These are phyloP conservation scores for Citrus mangshanensis DNA, from an alignment of 345 rosid species.

Conservation along the genomic window DNA sequence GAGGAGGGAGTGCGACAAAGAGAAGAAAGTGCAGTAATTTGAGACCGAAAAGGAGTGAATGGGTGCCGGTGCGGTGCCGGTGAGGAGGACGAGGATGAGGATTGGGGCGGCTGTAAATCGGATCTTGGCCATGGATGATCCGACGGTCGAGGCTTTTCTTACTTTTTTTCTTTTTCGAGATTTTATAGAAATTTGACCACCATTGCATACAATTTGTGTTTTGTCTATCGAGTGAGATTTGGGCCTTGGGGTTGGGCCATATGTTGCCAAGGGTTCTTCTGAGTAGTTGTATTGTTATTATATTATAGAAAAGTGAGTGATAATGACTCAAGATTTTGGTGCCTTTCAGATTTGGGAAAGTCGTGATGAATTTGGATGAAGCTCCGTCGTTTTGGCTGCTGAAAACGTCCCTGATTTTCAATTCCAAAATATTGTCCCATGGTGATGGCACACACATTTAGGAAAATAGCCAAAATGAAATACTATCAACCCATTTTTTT, in stretches of 20 bases:
- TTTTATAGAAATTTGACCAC: neutral
- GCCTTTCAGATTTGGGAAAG: neutral
- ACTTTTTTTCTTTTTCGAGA: neutral
- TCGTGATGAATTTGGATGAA: neutral
- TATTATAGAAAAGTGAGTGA: neutral
- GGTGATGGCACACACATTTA: neutral
- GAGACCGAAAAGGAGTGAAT: slow-evolving; percentile 31
- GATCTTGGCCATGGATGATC: slow-evolving; percentile 32
- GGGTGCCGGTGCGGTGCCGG: slow-evolving; percentile 26
- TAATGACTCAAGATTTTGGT: neutral
- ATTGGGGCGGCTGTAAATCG: slow-evolving; percentile 14
- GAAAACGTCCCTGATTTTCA: neutral
- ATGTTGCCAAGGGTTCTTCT: too few relatives aligned
- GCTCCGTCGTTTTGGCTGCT: neutral
- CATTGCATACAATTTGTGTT: too few relatives aligned
- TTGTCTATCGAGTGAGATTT: too few relatives aligned
- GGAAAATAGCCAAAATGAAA: neutral
- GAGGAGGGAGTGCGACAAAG: slow-evolving; percentile 67
- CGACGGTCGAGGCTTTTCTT: neutral
- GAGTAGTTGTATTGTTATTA: too few relatives aligned
- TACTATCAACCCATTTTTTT: neutral
- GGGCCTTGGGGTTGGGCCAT: too few relatives aligned
- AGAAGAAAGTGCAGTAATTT: slow-evolving; percentile 43
- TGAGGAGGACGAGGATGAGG: slow-evolving; percentile 29
- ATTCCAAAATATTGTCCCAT: neutral